Conservation (phyloP, 306 rosid species). For the Hippophae gyantsensis region DNA sequence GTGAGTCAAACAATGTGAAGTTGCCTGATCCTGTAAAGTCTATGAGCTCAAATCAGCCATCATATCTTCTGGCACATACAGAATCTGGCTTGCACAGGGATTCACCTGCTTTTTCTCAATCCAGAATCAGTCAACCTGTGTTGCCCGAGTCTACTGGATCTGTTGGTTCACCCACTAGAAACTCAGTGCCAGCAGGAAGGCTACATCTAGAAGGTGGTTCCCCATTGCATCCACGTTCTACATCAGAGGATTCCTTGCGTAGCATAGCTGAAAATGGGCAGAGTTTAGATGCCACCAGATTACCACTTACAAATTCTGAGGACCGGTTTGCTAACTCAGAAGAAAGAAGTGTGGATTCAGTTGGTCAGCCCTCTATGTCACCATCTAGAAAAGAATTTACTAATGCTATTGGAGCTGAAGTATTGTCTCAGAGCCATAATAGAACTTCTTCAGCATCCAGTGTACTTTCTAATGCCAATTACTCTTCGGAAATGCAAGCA, state of each 20-base stretch:
- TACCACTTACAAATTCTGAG: conserved; percentile 41
- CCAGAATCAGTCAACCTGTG: conserved; percentile 47
- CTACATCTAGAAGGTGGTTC: conserved; percentile 45
- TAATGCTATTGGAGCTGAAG: conserved; percentile 35
- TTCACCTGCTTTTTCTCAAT: conserved; percentile 39
- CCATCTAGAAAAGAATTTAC: conserved; percentile 52
- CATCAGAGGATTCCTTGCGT: conserved; percentile 64
- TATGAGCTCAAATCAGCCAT: conserved; percentile 38
- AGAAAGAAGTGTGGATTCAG: conserved; percentile 43
- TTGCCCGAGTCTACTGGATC: conserved; percentile 54
- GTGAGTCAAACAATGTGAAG: conserved; percentile 80
- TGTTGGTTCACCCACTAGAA: conserved; percentile 46
- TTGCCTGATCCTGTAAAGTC: conserved; percentile 52
- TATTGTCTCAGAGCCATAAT: conserved; percentile 41
- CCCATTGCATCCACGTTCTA: conserved; percentile 69
- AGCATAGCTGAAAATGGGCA: conserved; percentile 43
- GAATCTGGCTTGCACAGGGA: conserved; percentile 54
- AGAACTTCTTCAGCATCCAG: conserved; percentile 58
- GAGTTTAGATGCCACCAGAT: conserved; percentile 37
- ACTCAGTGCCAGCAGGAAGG: conserved; percentile 33
- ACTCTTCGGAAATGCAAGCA: conserved; percentile 43
- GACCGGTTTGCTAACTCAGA: conserved; percentile 59
- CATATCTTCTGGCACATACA: conserved; percentile 46
- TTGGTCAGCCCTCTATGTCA: conserved; percentile 43
- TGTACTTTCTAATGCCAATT: conserved; percentile 34